Base-by-base conservation (phyloP, 192 early-diverging fungal genomes). In the Entomortierella beljakovae region DNA sequence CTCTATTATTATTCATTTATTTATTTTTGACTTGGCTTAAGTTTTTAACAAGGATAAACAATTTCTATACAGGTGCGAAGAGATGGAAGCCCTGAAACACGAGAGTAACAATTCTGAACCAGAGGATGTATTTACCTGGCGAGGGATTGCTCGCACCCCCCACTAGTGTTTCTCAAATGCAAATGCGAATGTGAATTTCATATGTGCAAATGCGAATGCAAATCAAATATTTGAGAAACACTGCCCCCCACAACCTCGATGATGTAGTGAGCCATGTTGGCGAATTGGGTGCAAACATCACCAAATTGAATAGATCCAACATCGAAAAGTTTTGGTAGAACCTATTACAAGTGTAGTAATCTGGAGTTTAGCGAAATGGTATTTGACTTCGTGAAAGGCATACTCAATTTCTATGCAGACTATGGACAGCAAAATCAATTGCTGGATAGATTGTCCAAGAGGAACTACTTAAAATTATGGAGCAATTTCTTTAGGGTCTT, bases 121-220 rank as follows among this genome's bases (percentile, higher is more conserved):
- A 2, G 63, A 65, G 23, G 51, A 65, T 8, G 63, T 65, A 20
- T 55, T 65, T 29, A 6, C 28, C 3, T 65, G 63, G 63, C 51
- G 63, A 23, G 62, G 35, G 16, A 54, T 64, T 28, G 32, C 62
- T 23, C 62, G 51, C 2, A 40, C 53, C 13, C 62, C n/a, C n/a
- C n/a, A n/a, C n/a, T n/a, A n/a, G n/a, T n/a, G n/a, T n/a, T n/a
- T n/a, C n/a, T n/a, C n/a, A n/a, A n/a, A n/a, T n/a, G n/a, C n/a
- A n/a, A n/a, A n/a, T n/a, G n/a, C n/a, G n/a, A n/a, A n/a, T n/a
- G n/a, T n/a, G n/a, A n/a, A n/a, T n/a, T n/a, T n/a, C n/a, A n/a
- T n/a, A n/a, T n/a, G n/a, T n/a, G n/a, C n/a, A n/a, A n/a, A n/a
- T n/a, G n/a, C n/a, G n/a, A n/a, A n/a, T n/a, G n/a, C n/a, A n/a